Percentiles rank a stretch among this genome's conserved stretches.
These are phyloP conservation scores for Hortiboletus rubellus DNA, from an alignment of 1,284 basidiomycete genomes.

Conservation along the genomic window DNA sequence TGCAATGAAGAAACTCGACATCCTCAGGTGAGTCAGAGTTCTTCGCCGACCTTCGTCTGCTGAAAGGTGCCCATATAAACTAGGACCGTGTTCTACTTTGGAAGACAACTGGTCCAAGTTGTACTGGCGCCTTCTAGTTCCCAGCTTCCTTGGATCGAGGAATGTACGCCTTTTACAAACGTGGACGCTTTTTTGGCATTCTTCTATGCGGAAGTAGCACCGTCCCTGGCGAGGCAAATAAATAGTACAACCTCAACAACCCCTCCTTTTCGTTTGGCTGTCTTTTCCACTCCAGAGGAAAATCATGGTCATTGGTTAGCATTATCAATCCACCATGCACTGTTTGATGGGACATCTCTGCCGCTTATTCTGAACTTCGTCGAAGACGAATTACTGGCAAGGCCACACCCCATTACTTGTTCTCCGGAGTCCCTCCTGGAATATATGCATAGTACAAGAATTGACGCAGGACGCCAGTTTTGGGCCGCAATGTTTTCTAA, in stretches of 20 bases:
- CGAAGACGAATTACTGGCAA: constrained; percentile 36
- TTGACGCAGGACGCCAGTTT: constrained; percentile 36
- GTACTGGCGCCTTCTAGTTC: constrained; percentile 33
- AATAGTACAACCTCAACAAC: constrained; percentile 37
- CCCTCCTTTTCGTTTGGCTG: constrained; percentile 40
- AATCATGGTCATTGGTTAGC: constrained; percentile 27
- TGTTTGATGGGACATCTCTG: constrained; percentile 50
- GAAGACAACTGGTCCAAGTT: constrained; percentile 43
- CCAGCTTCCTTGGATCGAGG: constrained; percentile 33
- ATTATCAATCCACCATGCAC: constrained; percentile 49
- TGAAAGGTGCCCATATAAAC: not conserved
- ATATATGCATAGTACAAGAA: constrained; percentile 34
- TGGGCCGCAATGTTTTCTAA: constrained; percentile 40
- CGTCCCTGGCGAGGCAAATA: constrained; percentile 36
- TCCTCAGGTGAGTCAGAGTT: constrained; percentile 40
- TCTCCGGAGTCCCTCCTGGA: constrained; percentile 36
- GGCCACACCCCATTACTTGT: constrained; percentile 20
- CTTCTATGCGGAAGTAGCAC: constrained; percentile 38
- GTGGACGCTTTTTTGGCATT: constrained; percentile 28
- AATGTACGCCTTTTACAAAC: constrained; percentile 13
- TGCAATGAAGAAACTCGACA: constrained; percentile 37
- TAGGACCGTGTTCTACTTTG: constrained; percentile 49
- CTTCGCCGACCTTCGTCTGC: not conserved
- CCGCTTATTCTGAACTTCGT: constrained; percentile 42
- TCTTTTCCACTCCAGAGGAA: constrained; percentile 24